These are phyloP conservation scores for Fusarium sp. DNA, from an alignment of 2,329 filamentous ascomycete species.

Conservation along the genomic window DNA sequence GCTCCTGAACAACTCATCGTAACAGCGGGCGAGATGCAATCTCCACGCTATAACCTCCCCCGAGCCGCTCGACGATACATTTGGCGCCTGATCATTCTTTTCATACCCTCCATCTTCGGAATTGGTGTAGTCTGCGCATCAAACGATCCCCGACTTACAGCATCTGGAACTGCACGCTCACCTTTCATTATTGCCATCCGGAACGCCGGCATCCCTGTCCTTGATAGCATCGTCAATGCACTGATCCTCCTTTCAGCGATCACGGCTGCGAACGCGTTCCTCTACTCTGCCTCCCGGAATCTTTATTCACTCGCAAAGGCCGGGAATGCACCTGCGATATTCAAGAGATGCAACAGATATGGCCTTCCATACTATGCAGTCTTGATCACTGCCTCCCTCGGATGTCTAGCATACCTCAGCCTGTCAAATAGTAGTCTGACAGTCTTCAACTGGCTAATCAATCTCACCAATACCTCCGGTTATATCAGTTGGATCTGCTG, in stretches of 20 bases:
- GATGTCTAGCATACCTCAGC: neutral
- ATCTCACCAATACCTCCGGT: neutral
- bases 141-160: neutral
- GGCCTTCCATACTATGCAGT: neutral
- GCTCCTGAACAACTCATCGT: slow-evolving; percentile 45
- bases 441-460: neutral
- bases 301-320: neutral
- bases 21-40: slow-evolving; percentile 47
- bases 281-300: neutral
- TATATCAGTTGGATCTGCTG: neutral
- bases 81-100: slow-evolving; percentile 56
- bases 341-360: neutral
- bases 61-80: slow-evolving; percentile 37
- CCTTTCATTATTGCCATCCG: neutral
- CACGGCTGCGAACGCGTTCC: neutral
- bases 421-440: neutral
- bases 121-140: neutral
- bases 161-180: neutral
- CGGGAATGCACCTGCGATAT: neutral
- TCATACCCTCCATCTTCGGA: slow-evolving; percentile 41
- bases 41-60: slow-evolving; percentile 47
- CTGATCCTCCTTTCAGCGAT: neutral
- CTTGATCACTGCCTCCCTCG: neutral
- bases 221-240: neutral
- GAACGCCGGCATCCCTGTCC: neutral